Percentiles rank a stretch among this genome's conserved stretches.
Evolutionary conservation across 768 basidiomycete species (phyloP).

Genomic region (Favolaschia claudopus): DNA sequence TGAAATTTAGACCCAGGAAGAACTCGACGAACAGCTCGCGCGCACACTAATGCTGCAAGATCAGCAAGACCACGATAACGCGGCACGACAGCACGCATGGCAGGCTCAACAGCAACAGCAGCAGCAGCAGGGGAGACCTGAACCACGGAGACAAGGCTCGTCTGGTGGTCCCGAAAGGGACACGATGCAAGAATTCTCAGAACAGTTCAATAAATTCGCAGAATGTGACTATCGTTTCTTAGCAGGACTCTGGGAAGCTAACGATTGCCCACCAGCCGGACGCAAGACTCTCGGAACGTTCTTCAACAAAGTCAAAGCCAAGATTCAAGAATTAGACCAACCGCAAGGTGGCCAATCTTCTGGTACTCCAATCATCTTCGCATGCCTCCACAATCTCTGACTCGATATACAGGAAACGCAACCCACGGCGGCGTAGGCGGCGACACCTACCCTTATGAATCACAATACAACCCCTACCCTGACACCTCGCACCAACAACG

Average conservation of each 20-base stretch:
- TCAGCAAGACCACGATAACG: no score
- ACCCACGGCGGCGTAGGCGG: constrained; percentile 18
- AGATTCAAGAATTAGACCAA: constrained; percentile 83
- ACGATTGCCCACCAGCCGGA: constrained; percentile 53
- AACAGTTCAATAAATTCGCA: constrained; percentile 78
- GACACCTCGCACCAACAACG: constrained; percentile 16
- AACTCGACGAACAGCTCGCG: constrained; percentile 83
- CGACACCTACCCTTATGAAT: constrained; percentile 30
- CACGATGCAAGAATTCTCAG: constrained; percentile 72
- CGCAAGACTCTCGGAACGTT: constrained; percentile 80
- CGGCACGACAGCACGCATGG: constrained; percentile 47
- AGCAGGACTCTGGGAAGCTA: background rate
- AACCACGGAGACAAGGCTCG: constrained; percentile 18
- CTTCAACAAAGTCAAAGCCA: constrained; percentile 81
- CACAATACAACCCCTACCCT: constrained; percentile 18
- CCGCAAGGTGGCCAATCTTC: constrained; percentile 25
- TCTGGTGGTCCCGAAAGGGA: constrained; percentile 45
- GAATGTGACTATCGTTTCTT: constrained; percentile 62
- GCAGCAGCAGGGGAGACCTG: constrained; percentile 18
- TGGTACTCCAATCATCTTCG: no score
- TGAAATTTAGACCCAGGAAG: constrained; percentile 59
- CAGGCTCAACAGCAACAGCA: constrained; percentile 37
- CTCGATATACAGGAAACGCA: no score
- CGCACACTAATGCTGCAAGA: constrained; percentile 72
- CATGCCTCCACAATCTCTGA: no score